Conservation (phyloP, 148 eudicot genomes). For the Rhododendron ferrugineum region DNA sequence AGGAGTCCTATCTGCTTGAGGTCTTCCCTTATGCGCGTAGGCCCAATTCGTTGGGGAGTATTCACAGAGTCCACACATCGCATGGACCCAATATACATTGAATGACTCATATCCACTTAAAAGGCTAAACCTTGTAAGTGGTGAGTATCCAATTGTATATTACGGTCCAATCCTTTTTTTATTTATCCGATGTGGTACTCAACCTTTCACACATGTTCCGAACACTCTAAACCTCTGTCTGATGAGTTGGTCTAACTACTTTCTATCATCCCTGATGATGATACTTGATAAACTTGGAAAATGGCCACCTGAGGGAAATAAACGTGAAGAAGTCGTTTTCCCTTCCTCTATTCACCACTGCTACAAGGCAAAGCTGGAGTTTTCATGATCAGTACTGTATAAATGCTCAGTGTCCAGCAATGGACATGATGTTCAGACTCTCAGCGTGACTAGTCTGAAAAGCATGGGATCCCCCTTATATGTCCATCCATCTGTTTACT, state of each 20-base stretch:
- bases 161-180: too few relatives aligned
- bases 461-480: background rate
- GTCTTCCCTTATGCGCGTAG: too few relatives aligned
- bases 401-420: background rate
- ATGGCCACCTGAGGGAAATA: background rate
- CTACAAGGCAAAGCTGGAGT: background rate
- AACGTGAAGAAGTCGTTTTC: background rate
- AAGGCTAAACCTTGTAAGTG: too few relatives aligned
- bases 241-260: background rate
- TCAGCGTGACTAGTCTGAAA: background rate
- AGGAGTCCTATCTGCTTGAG: too few relatives aligned
- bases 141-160: too few relatives aligned
- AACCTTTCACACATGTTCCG: too few relatives aligned
- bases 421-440: background rate
- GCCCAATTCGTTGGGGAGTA: too few relatives aligned
- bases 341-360: background rate
- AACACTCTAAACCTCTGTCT: too few relatives aligned
- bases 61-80: too few relatives aligned
- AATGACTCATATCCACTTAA: too few relatives aligned
- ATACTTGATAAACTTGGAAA: background rate
- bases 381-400: background rate
- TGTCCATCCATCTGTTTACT: background rate
- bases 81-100: too few relatives aligned
- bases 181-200: too few relatives aligned
- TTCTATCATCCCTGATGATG: background rate